Base-by-base conservation (phyloP, 495 filamentous ascomycete genomes). In the Neurospora sp. region DNA sequence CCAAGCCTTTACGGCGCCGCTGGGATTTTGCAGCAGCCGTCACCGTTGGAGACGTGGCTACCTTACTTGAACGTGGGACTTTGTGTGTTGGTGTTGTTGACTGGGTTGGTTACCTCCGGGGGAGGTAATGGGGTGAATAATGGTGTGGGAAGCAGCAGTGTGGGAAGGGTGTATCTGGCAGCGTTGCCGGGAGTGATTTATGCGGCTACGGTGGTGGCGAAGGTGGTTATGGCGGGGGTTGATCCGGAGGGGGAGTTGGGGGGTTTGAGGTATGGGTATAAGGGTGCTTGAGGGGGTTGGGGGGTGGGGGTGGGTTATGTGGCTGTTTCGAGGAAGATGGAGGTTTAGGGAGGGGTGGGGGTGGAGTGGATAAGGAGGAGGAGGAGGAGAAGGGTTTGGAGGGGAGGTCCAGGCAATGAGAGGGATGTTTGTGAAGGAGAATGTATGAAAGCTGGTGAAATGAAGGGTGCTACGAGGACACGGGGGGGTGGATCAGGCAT, bases 241-340 rank as follows among this genome's bases (percentile, higher is more conserved):
- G 86, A 90, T 76, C 83, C 88, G 14, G 85, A 83, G 75, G 73
- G 71, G 70, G 88, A 89, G 75, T 78, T 91, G 73, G 77, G 81
- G 31, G 79, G 76, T 70, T 78, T 89, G 78, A 83, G 78, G 79
- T 91, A 91, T 80, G 82, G 81, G 46, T 89, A 86, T 70, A 90
- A 90, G 77, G 89, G 89, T 27, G 89, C 88, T n/a, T 22, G 14
- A n/a, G 16, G 4, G 11, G 8, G 38, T 4, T 3, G 11, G n/a
- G 9, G 42, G 42, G 18, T 22, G n/a, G 9, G 42, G 42, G 18
- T 44, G 40, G 12, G 14, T 41, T 16, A 12, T 16, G 48, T 59
- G 12, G 35, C 35, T 35, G 35, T 35, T 35, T 35, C 35, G 20
- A 59, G 27, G 20, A 12, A 20, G 46, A 27, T 5, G 18, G 41